Evolutionary conservation across 768 basidiomycete species (phyloP).

Genomic region (Lanmaoa pseudosensibilis): DNA sequence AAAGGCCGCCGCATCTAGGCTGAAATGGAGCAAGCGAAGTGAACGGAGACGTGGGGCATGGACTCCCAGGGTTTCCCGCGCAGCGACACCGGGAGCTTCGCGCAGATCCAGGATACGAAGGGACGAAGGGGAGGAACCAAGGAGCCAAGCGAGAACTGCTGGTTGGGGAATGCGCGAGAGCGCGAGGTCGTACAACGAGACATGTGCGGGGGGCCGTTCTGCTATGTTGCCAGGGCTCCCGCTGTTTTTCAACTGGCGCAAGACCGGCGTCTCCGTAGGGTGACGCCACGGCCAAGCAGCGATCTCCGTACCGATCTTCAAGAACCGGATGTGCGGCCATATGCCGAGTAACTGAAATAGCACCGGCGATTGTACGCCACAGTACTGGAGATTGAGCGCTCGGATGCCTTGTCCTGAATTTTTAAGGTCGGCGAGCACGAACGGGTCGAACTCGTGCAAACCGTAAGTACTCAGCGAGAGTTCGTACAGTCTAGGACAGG

Average conservation of each 20-base stretch:
- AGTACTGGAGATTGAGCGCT: conserved; percentile 34
- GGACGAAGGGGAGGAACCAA: conserved; percentile 33
- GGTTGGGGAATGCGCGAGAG: conserved; percentile 36
- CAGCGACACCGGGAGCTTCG: conserved; percentile 32
- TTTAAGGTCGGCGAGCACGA: conserved; percentile 27
- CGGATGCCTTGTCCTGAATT: conserved; percentile 28
- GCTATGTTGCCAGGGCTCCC: not conserved
- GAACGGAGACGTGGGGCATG: conserved; percentile 42
- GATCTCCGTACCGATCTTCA: conserved; percentile 41
- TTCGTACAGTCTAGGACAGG: conserved; percentile 37
- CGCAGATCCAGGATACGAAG: conserved; percentile 44
- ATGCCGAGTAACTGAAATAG: conserved; percentile 42
- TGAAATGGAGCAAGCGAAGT: conserved; percentile 42
- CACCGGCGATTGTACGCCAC: conserved; percentile 44
- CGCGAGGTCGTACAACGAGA: conserved; percentile 42
- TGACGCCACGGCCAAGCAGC: conserved; percentile 34
- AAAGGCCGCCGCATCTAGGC: conserved; percentile 32
- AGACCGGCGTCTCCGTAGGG: conserved; percentile 13
- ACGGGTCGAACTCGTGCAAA: conserved; percentile 31
- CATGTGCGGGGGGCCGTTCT: conserved; percentile 11
- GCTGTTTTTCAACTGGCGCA: conserved; percentile 1
- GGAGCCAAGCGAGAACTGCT: conserved; percentile 39
- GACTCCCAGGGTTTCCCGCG: conserved; percentile 25
- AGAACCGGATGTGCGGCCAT: conserved; percentile 39
- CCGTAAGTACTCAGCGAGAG: conserved; percentile 27